Evolutionary conservation across 75 land plant genomes (phyloP).

Genomic region (Adiantum capillusveneris): DNA sequence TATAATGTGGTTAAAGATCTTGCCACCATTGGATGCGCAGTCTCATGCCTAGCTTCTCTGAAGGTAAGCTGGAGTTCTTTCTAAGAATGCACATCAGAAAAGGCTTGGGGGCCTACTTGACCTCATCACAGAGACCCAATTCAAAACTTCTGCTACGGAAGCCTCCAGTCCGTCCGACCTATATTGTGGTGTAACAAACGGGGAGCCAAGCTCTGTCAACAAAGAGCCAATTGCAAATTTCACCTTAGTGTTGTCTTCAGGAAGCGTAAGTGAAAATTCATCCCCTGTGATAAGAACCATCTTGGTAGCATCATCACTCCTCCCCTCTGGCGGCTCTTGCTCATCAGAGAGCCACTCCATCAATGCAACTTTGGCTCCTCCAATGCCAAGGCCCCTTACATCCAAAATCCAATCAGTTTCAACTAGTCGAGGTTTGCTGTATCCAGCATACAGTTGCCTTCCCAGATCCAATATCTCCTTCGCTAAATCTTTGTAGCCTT

Average conservation of each 20-base stretch:
- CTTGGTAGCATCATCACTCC: background rate
- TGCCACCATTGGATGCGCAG: too few relatives aligned
- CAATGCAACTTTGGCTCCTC: conserved; percentile 4
- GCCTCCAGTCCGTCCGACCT: background rate
- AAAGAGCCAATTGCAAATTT: background rate
- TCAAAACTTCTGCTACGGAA: background rate
- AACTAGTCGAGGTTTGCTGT: background rate
- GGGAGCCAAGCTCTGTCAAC: background rate
- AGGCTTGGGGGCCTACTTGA: too few relatives aligned
- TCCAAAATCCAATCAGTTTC: conserved; percentile 3
- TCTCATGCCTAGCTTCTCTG: too few relatives aligned
- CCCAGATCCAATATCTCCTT: background rate
- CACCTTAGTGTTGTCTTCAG: background rate
- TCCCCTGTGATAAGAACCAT: conserved; percentile 1
- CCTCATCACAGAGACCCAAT: background rate
- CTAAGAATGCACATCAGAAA: too few relatives aligned
- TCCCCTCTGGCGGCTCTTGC: background rate
- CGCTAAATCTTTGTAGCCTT: background rate
- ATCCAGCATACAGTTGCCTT: conserved; percentile 1
- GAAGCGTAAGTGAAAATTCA: background rate
- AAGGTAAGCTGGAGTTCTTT: too few relatives aligned
- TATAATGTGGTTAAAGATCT: too few relatives aligned
- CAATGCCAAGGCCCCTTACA: background rate
- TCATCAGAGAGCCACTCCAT: background rate
- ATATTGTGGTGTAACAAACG: background rate